Evolutionary conservation across 306 rosid genomes (phyloP).

Genomic region (Quercus cerris): DNA sequence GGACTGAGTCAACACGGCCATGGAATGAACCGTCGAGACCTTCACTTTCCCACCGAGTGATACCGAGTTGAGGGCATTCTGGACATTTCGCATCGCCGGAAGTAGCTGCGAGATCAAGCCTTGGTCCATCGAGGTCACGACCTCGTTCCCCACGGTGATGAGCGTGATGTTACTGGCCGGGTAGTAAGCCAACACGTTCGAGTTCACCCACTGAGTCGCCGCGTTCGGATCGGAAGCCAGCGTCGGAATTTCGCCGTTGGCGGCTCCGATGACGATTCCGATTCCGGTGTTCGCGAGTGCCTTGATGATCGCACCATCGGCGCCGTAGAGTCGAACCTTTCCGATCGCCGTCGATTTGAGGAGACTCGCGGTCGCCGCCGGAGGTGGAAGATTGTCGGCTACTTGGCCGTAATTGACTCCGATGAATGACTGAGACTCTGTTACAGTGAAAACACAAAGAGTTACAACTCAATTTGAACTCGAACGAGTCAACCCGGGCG

Average conservation of each 20-base stretch:
- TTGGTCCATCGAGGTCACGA: slow-evolving; percentile 47
- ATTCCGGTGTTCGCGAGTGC: slow-evolving; percentile 66
- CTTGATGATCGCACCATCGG: slow-evolving; percentile 60
- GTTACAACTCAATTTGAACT: background rate
- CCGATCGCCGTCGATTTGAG: slow-evolving; percentile 64
- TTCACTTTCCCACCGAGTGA: slow-evolving; percentile 57
- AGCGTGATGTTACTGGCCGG: slow-evolving; percentile 65
- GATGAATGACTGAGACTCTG: slow-evolving; percentile 80
- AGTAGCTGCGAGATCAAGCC: slow-evolving; percentile 54
- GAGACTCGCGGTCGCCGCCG: slow-evolving; percentile 41
- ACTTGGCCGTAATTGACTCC: slow-evolving; percentile 86
- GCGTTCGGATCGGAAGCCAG: slow-evolving; percentile 66
- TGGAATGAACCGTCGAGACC: slow-evolving; percentile 84
- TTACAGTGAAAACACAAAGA: background rate
- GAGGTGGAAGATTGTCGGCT: slow-evolving; percentile 77
- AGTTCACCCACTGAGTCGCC: slow-evolving; percentile 64
- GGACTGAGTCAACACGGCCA: slow-evolving; percentile 68
- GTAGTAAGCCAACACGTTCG: slow-evolving; percentile 65
- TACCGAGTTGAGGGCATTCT: slow-evolving; percentile 51
- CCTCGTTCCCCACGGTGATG: slow-evolving; percentile 84
- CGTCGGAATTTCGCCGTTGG: slow-evolving; percentile 61
- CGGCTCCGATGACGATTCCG: slow-evolving; percentile 52
- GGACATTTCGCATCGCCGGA: slow-evolving; percentile 81
- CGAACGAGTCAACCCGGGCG: background rate
- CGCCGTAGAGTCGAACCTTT: slow-evolving; percentile 62